Base-by-base conservation (phyloP, 371 early-diverging fungal genomes). In the Mucor piriformis region DNA sequence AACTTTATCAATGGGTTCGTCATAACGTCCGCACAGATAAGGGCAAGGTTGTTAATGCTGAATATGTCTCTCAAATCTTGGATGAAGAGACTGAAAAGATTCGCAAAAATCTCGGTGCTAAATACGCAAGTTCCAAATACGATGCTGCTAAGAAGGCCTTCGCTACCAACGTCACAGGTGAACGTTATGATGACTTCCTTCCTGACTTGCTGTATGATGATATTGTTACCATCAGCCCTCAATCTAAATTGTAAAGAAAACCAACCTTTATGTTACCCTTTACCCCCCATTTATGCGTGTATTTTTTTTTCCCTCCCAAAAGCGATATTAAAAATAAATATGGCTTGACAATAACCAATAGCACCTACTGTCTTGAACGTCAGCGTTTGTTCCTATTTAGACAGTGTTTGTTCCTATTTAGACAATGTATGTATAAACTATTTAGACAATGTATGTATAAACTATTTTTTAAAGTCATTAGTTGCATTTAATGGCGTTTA, bases 1-100 rank as follows among this genome's bases (percentile, higher is more conserved):
- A 98, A 81, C 77, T 98, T 18, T 96, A 90, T 88, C 96, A 96
- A 83, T 98, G 98, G 98, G 93, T 91, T 32, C 87, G 85, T 67
- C 98, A 98, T 71, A 68, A 80, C 10, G 85, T 89, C 37, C 83
- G 76, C 66, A 96, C 95, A 7, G 76, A 80, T 47, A 92, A 95
- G 25, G 96, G 97, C 38, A 81, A 84, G 55, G 72, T 69, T 27
- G 77, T 96, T 51, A 94, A 90, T 10, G 83, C 91, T 18, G 87
- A 86, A 61, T 90, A 79, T 60, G 72, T 95, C 55, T 72, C 82
- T 37, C 78, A 82, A 65, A 61, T 93, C 20, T 79, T 98, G 67
- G 91, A 92, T 35, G 94, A 95, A 74, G 98, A 97, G 77, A 78
- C 85, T 6, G 82, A 72, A 50, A 86, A 87, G 72, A 76, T 95